Base-by-base conservation (phyloP, 2,329 filamentous ascomycete species). In the Colletotrichum sojae region DNA sequence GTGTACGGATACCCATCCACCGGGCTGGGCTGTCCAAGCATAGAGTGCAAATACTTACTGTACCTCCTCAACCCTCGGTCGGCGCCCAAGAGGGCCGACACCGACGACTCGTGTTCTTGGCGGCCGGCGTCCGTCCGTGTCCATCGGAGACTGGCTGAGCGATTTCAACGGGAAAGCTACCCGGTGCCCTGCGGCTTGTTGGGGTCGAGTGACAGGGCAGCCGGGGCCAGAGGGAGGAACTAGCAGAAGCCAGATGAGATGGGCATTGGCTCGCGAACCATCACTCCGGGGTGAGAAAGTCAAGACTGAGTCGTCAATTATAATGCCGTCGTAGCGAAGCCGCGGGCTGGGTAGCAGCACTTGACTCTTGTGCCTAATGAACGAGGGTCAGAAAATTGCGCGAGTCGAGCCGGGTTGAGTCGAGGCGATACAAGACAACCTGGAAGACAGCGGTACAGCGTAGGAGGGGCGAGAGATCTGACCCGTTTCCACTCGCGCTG, bases 351-450 rank as follows among this genome's bases (percentile, higher is more conserved):
- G 48, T 67, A 52, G 31, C 67, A 67, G 55, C 10, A 6, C 31
- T 10, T 36, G 10, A 36, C 63, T 67, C 39, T 67, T 18, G 40
- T 54, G 53, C 67, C 67, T 64, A 63, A 68, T 54, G 39, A 36
- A 63, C 39, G 53, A 62, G 45, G 67, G 56, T 63, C 18, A 27
- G 6, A 18, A 18, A 52, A 6, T 36, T 36, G 31, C 31, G 9
- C 31, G 31, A 36, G 31, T 36, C 31, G 27, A 31, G 31, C 31
- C 10, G 9, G 31, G 31, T 10, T 8, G 31, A 36, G 31, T 36
- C 8, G 31, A 36, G 31, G 8, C 31, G 5, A 36, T 8, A 36
- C 31, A 36, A 36, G 31, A n/a, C n/a, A n/a, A n/a, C n/a, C n/a
- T n/a, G n/a, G n/a, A n/a, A n/a, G n/a, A 36, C 31, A 8, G 31